Base-by-base conservation (phyloP, 2,329 filamentous ascomycete species). In the Colletotrichum camelliae region DNA sequence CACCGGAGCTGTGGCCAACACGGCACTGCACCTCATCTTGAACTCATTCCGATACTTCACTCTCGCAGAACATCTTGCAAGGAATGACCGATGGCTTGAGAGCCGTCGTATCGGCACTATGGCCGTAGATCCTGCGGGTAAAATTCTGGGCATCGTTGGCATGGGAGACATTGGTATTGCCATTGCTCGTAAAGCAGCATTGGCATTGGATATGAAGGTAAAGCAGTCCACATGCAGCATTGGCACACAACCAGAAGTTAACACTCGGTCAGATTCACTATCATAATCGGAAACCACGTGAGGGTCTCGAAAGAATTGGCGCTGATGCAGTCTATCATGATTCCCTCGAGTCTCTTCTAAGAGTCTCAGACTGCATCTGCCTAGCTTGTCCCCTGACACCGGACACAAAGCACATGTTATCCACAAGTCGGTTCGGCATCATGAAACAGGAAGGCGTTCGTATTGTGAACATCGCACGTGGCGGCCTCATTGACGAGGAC, bases 241-340 rank as follows among this genome's bases (percentile, higher is more conserved):
- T 31, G 0, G 5, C 0, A 7, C 1, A 29, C 7, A 10, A 61
- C 9, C 5, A 1, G 2, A 13, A 15, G 8, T 10, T 61, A 13
- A 61, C 18, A 1, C 12, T 0, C 35, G 1, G 12, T 0, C 16
- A 61, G 58, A 2, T 61, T 61, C 29, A 61, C 1, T 61, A 61
- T 1, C 58, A 61, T 2, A 61, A 35, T n/a, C 58, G 58, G 3
- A 61, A 61, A 33, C 58, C 58, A 1, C 29, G 58, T 1, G 6
- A 61, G 1, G 58, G 35, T 33, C 8, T 61, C 29, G 16, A 33
- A 13, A 21, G 31, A n/a, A 33, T 61, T 33, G 58, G 58, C 13
- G 10, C n/a, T 7, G 58, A 16, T 4, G 58, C 58, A 7, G 58
- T 61, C 15, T 61, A 61, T n/a, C 58, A 61, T 33, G 58, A 21